Conservation (phyloP, 306 rosid genomes). For the Spatholobus suberectus region DNA sequence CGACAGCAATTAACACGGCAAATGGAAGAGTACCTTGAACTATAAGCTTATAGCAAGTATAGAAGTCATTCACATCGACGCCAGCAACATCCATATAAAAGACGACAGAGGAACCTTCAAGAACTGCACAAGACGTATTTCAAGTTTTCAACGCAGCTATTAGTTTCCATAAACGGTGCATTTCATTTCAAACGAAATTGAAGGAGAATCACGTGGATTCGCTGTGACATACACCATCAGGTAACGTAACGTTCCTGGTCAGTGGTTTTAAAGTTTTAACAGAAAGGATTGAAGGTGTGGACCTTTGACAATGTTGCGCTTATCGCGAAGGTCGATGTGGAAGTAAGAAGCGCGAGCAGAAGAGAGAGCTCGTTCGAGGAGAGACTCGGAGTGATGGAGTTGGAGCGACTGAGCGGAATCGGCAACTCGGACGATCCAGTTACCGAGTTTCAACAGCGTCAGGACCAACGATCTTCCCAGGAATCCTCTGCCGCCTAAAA, state of each 20-base stretch:
- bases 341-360: conserved; percentile 78
- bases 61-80: conserved; percentile 54
- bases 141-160: conserved; percentile 22
- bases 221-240: background rate
- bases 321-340: conserved; percentile 65
- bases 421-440: conserved; percentile 84
- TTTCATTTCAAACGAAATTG: background rate
- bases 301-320: conserved; percentile 61
- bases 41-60: conserved; percentile 59
- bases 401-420: conserved; percentile 69
- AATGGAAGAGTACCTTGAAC: conserved; percentile 70
- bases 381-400: conserved; percentile 60
- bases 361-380: conserved; percentile 61
- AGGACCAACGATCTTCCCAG: conserved; percentile 76
- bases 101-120: conserved; percentile 82
- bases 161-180: background rate
- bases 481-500: conserved; percentile 81
- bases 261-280: background rate
- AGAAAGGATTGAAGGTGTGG: background rate
- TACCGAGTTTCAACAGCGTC: conserved; percentile 61
- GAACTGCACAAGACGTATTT: conserved; percentile 58
- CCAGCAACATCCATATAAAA: conserved; percentile 69
- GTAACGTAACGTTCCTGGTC: background rate
- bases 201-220: background rate
- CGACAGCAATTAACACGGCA: background rate